Percentiles rank a stretch among this genome's conserved stretches.
Conservation (phyloP, 257 asterid species). For the Voacanga thouarsii region DNA sequence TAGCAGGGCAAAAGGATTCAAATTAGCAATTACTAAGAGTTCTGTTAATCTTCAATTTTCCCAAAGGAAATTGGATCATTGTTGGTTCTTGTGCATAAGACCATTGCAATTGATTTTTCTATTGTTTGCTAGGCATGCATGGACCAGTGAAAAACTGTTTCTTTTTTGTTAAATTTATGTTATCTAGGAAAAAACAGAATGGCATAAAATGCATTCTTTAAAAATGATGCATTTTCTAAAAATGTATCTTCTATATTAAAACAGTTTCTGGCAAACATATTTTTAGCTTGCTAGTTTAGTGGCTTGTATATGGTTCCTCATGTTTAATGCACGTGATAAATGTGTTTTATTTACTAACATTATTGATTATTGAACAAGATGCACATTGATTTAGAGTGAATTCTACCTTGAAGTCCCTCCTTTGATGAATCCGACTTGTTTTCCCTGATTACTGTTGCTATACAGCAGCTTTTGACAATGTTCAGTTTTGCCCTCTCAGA, state of each 20-base stretch:
- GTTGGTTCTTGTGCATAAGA: no score
- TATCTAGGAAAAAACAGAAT: not conserved
- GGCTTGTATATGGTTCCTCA: not conserved
- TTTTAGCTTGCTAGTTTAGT: not conserved
- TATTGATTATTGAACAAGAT: not conserved
- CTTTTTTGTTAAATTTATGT: not conserved
- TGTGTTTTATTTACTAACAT: not conserved
- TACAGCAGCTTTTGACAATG: not conserved
- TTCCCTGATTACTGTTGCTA: not conserved
- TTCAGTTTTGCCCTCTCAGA: slow-evolving; percentile 31
- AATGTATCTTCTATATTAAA: not conserved
- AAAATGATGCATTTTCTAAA: not conserved
- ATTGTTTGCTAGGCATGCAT: not conserved
- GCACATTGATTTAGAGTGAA: not conserved
- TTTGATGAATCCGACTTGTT: not conserved
- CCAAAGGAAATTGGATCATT: no score
- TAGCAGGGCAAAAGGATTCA: no score
- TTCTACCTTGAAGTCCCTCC: not conserved
- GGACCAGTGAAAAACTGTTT: not conserved
- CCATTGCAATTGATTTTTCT: no score
- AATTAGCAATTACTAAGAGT: no score
- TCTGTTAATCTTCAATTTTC: no score
- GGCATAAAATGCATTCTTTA: not conserved
- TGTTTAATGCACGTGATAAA: not conserved
- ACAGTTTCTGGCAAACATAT: not conserved